Base-by-base conservation (phyloP, 2,329 filamentous ascomycete genomes). In the Aureobasidium melanogenum region DNA sequence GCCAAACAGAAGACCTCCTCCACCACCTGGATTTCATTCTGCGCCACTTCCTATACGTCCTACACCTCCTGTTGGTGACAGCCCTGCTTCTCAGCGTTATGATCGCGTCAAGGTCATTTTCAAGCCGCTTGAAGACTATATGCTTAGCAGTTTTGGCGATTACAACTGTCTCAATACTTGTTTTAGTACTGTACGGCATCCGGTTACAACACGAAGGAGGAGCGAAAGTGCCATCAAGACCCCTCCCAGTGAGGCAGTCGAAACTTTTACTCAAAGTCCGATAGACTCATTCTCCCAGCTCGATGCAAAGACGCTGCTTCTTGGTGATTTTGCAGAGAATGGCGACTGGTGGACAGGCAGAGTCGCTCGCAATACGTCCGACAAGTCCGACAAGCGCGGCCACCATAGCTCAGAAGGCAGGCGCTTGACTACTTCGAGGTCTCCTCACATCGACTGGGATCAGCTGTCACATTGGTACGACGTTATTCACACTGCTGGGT, bases 241-340 rank as follows among this genome's bases (percentile, higher is more conserved):
- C 57, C 58, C 71, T 65, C 65, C 73, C 28, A 66, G 70, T 15
- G 72, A 76, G 64, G 67, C 69, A 9, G 73, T 66, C 28, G 64
- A 64, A 10, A 59, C 63, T 12, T 52, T 54, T 19, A 56, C 59
- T 6, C 64, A 69, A 64, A 64, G 71, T 73, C 60, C 76, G 75
- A 62, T 71, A 74, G 46, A 75, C 76, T 28, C 72, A 3, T 63
- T 85, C 3, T 80, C 81, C 38, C 86, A 89, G 54, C 74, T 91
- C 22, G 89, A 94, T 70, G 83, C 87, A 0, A 94, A 91, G 69
- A 82, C 88, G 5, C 76, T 93, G 22, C 77, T 91, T 7, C 72
- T 92, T 2, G 89, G 88, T 2, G 84, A 92, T 67, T 80, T 92
- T 66, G 88, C 86, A 0, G 89, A 94, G 70, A 94, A 94, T 69